phyloP scores from a whole-genome alignment of 805 yeast species.

The Candida ulmi region DNA sequence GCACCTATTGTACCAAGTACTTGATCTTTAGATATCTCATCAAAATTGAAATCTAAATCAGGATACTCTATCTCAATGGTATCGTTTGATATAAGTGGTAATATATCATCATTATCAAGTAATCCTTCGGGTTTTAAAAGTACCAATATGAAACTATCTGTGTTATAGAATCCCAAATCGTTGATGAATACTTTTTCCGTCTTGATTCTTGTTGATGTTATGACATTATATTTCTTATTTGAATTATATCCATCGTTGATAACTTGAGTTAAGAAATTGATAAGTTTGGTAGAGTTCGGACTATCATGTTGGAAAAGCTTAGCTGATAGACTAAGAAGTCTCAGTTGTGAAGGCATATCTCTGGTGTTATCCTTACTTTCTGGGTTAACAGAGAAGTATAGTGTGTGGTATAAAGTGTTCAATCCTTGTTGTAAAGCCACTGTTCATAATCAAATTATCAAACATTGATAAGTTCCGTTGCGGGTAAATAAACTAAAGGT shows the following conservation, averaged over 20 bases:
- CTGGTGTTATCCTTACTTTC: too few species aligned
- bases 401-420: too few species aligned
- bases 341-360: not conserved
- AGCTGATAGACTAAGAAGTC: not conserved
- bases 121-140: constrained; percentile 3
- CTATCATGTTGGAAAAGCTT: not conserved
- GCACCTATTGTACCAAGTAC: constrained; percentile 15
- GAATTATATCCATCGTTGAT: constrained; percentile 15
- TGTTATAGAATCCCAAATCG: constrained; percentile 15
- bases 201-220: constrained; percentile 17
- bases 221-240: constrained; percentile 13
- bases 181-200: constrained; percentile 7
- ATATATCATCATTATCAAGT: not conserved
- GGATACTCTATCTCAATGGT: not conserved
- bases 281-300: constrained; percentile 4
- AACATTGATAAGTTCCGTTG: too few species aligned
- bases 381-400: too few species aligned
- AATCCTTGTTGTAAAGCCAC: too few species aligned
- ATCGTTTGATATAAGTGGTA: not conserved
- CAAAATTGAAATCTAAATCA: constrained; percentile 5
- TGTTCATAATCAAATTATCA: too few species aligned
- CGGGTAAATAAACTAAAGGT: too few species aligned
- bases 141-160: constrained; percentile 12
- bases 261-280: constrained; percentile 9
- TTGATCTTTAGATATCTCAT: not conserved